Percentiles rank a stretch among this genome's conserved stretches.
phyloP scores from a whole-genome alignment of 176 grass and related monocot species.

The Carex myosuroides region DNA sequence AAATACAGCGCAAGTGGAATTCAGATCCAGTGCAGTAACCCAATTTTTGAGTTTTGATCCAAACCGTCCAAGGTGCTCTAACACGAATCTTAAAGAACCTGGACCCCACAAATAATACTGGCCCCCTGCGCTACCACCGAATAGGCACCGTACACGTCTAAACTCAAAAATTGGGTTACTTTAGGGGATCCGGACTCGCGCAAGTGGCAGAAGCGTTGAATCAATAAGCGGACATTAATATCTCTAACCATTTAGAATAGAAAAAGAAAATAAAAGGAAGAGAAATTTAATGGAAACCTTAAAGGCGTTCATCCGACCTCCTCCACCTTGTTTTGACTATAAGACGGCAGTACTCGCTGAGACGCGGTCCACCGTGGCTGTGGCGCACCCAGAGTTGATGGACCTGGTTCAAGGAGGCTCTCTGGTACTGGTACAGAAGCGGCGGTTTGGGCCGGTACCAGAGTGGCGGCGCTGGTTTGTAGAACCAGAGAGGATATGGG shows the following conservation, averaged over 20 bases:
- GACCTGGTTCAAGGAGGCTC: conserved; percentile 64
- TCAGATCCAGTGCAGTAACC: too few species aligned
- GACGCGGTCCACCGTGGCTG: conserved; percentile 39
- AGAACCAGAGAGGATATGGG: conserved; percentile 79
- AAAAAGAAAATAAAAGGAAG: not conserved
- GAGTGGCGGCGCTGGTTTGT: conserved; percentile 68
- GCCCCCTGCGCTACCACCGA: too few species aligned
- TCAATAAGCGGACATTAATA: not conserved
- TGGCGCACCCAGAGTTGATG: conserved; percentile 45
- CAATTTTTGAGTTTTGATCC: too few species aligned
- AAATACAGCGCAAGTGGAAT: not conserved
- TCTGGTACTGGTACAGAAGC: conserved; percentile 61
- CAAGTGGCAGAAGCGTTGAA: not conserved
- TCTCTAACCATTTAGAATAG: not conserved
- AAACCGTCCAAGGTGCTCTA: too few species aligned
- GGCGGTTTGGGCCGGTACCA: conserved; percentile 73
- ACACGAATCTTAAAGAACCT: too few species aligned
- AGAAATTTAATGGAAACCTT: not conserved
- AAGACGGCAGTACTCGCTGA: conserved; percentile 45
- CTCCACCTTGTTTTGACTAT: conserved; percentile 83
- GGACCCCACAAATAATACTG: too few species aligned
- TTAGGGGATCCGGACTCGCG: too few species aligned
- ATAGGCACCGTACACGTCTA: too few species aligned
- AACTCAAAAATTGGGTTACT: too few species aligned
- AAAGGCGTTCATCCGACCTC: conserved; percentile 47